Evolutionary conservation across 345 rosid species (phyloP), one percentile per base, ranked within the genome.

Genomic region (Dipteronia sinensis): DNA sequence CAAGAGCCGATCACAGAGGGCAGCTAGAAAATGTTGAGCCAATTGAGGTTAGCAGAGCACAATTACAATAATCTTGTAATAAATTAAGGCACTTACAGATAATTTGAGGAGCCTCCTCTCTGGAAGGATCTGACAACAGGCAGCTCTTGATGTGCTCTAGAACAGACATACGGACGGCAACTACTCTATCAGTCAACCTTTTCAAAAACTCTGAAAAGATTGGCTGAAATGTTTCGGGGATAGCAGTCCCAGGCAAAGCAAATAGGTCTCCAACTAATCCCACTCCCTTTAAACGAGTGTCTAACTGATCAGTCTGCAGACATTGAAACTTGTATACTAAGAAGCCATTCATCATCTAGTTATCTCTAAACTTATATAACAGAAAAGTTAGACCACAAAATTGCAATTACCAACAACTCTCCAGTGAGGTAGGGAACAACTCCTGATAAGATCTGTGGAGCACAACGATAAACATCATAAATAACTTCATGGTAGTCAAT

Each of bases 151-250:
- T 93, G 77, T 91, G 94, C 78, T 91, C 92, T 56, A 96, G 98
- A 82, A 92, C 94, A 78, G 88, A 85, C 93, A 94, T 90, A 69
- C 99, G 85, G 61, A 96, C 94, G 34, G 83, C 87, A 82, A 91
- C 97, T 46, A 87, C 94, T 86, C 98, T 91, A 86, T 97, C 99
- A 56, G 94, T 90, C 84, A 94, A 87, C 88, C 98, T 89, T 88
- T 91, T 94, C 87, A 97, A 78, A 82, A 94, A 94, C 89, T 97
- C 98, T 3, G 85, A 85, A 85, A 97, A 94, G 68, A 97, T 83
- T 55, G 98, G 94, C 86, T 85, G 90, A 81, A 94, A 97, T 63
- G 86, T 82, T 82, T 94, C 98, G 12, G 81, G 80, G 17, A 90
- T 92, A 46, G 81, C 72, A 80, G 79, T 82, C 29, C 89, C 93